These are phyloP conservation scores for Aspergillus indologenus DNA, from an alignment of 495 filamentous ascomycete species.

Conservation along the genomic window DNA sequence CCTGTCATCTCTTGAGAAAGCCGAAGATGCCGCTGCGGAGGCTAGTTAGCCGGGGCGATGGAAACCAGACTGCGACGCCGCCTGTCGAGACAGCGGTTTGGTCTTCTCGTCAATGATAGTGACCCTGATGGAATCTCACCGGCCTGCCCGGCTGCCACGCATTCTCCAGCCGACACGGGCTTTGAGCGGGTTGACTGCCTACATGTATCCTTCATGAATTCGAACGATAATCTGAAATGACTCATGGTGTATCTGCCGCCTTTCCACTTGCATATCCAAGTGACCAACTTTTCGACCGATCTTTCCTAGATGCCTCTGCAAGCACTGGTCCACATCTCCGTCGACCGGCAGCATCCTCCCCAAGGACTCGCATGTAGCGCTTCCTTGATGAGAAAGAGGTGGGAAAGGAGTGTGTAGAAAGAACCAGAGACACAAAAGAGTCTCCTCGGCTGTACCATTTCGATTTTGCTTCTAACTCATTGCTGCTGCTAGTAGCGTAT, in stretches of 20 bases:
- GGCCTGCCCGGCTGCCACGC: not conserved
- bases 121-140: not conserved
- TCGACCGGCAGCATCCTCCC: constrained; percentile 34
- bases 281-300: not conserved
- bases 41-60: constrained; percentile 10
- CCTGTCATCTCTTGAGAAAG: constrained; percentile 19
- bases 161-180: not conserved
- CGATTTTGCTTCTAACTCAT: constrained; percentile 16
- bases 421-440: constrained; percentile 11
- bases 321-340: not conserved
- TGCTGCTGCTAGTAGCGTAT: constrained; percentile 6
- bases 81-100: constrained; percentile 27
- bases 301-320: not conserved
- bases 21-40: constrained; percentile 1
- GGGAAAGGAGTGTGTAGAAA: constrained; percentile 14
- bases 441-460: constrained; percentile 18
- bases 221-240: not conserved
- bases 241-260: not conserved
- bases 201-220: not conserved
- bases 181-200: too few species aligned
- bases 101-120: not conserved
- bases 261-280: not conserved
- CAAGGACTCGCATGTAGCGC: constrained; percentile 43
- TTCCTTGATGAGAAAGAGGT: constrained; percentile 42
- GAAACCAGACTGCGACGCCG: constrained; percentile 27